Evolutionary conservation across 2,329 filamentous ascomycete species (phyloP).

Genomic region (Trichoderma afroharzianum): DNA sequence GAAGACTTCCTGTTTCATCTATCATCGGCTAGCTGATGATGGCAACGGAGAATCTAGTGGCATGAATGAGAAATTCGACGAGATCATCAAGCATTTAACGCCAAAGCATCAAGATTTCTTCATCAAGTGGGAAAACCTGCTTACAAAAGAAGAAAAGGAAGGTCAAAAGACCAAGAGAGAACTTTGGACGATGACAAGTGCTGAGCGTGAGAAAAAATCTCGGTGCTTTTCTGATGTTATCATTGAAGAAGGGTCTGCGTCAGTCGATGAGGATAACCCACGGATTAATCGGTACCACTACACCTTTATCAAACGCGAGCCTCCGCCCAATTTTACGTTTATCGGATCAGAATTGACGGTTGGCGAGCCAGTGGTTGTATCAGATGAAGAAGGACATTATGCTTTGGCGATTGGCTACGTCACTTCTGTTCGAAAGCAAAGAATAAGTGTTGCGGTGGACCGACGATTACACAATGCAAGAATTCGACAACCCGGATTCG

Average conservation of each 20-base stretch:
- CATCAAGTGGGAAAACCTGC: slow-evolving; percentile 85
- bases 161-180: slow-evolving; percentile 83
- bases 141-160: slow-evolving; percentile 93
- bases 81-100: slow-evolving; percentile 74
- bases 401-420: slow-evolving; percentile 91
- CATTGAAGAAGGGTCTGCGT: slow-evolving; percentile 72
- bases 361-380: slow-evolving; percentile 93
- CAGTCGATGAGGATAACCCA: slow-evolving; percentile 63
- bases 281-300: slow-evolving; percentile 94
- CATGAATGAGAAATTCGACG: slow-evolving; percentile 76
- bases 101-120: slow-evolving; percentile 78
- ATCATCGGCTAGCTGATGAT: slow-evolving; percentile 84
- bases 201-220: slow-evolving; percentile 80
- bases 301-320: slow-evolving; percentile 70
- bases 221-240: slow-evolving; percentile 87
- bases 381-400: slow-evolving; percentile 92
- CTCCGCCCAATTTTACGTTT: slow-evolving; percentile 69
- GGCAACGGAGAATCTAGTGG: slow-evolving; percentile 79
- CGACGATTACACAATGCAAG: slow-evolving; percentile 83
- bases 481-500: slow-evolving; percentile 70
- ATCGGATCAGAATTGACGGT: slow-evolving; percentile 81
- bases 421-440: slow-evolving; percentile 67
- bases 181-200: slow-evolving; percentile 92
- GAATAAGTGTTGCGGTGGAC: slow-evolving; percentile 87
- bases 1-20: slow-evolving; percentile 85